Base-by-base conservation (phyloP, 139 green algal species). In the Auxenochlorella pyrenoidosa region DNA sequence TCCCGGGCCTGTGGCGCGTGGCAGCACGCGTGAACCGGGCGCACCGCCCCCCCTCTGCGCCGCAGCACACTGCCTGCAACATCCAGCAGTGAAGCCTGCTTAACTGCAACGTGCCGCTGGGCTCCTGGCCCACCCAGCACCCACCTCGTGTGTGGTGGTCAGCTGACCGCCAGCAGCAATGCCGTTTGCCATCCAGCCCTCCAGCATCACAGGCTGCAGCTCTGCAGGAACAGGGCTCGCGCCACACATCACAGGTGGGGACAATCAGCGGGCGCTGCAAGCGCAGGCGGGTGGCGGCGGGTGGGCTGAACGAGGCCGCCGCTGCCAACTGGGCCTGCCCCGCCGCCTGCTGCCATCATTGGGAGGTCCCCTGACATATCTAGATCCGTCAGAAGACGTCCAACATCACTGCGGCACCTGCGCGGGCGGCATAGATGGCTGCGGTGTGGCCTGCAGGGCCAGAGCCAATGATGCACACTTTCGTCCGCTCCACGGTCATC, bases 151-250 rank as follows among this genome's bases (percentile, higher is more conserved):
- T 0, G 97, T 99, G 26, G 94, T 97, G 90, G 99, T 99, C 30
- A 99, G 93, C 95, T 99, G 97, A 0, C 97, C 97, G 5, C 97
- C 97, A 3, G 94, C 94, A 19, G 95, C 95, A 72, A 98, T 97
- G 68, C 95, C 96, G 80, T 98, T 98, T 87, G 65, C 97, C 96
- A 89, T 92, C 96, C 83, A 96, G 65, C 95, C 95, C 82, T 98
- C 96, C 89, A 98, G 96, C 24, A 98, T 86, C 28, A 98, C 84
- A 24, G 96, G 96, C 28, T 93, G 84, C 47, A 98, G 90, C 86
- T 98, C 96, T 75, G 94, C 92, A 65, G 85, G 24, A 36, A 24
- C 54, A 36, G 3, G 15, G 60, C 54, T 28, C 15, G 54, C 16
- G 18, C 54, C 3, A 13, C 15, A 13, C 54, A 4, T 22, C 54